Percentiles rank a stretch among this genome's conserved stretches.
These are phyloP conservation scores for Boletus reticulatus DNA, from an alignment of 768 basidiomycete genomes.

Conservation along the genomic window DNA sequence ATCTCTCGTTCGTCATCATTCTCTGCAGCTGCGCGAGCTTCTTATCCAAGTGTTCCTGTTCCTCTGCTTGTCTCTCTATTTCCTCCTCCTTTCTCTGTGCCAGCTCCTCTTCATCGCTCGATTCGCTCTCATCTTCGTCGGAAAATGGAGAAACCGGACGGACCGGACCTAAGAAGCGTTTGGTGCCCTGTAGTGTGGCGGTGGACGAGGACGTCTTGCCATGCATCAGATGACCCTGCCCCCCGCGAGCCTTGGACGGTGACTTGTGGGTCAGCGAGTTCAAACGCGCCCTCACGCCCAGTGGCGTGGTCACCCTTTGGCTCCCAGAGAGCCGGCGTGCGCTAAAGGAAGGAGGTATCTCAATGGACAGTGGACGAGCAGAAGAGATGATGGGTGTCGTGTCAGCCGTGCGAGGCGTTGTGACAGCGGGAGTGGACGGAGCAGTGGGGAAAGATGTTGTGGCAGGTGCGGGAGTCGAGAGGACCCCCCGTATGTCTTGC, in stretches of 20 bases:
- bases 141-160: constrained; percentile 51
- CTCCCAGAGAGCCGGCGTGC: constrained; percentile 36
- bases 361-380: constrained; percentile 22
- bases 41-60: constrained; percentile 61
- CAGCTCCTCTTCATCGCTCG: constrained; percentile 59
- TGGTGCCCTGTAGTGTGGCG: constrained; percentile 59
- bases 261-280: constrained; percentile 63
- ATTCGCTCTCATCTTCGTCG: constrained; percentile 50
- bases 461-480: constrained; percentile 42
- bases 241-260: constrained; percentile 32
- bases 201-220: constrained; percentile 64
- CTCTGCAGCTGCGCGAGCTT: constrained; percentile 68
- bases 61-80: constrained; percentile 61
- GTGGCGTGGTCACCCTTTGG: constrained; percentile 49
- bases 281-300: constrained; percentile 68
- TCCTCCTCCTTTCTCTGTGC: constrained; percentile 63
- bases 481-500: constrained; percentile 64
- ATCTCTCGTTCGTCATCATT: constrained; percentile 69
- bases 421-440: constrained; percentile 12
- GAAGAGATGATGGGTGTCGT: constrained; percentile 14
- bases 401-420: constrained; percentile 14
- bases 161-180: constrained; percentile 24
- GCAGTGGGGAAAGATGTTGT: constrained; percentile 26
- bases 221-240: constrained; percentile 3
- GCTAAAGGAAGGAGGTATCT: constrained; percentile 17